These are phyloP conservation scores for Teratosphaeria pseudoeucalypti DNA, from an alignment of 2,329 filamentous ascomycete species.

Conservation along the genomic window DNA sequence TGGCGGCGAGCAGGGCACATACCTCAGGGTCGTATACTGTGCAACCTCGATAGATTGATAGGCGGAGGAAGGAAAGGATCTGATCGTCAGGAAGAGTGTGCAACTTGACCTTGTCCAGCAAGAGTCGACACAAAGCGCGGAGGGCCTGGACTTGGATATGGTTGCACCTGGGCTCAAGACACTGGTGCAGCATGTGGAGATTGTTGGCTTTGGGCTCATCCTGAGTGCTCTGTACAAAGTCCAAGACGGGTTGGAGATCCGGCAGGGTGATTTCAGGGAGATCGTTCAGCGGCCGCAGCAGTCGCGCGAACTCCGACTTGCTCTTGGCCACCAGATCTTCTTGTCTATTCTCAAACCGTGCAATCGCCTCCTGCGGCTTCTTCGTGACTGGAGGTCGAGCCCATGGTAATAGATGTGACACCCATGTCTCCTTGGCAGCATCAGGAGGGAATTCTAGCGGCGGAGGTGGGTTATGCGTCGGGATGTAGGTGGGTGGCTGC, in stretches of 20 bases:
- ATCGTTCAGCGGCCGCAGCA: constrained; percentile 6
- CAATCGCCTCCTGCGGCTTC: not conserved
- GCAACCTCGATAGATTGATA: not conserved
- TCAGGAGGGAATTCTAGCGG: not conserved
- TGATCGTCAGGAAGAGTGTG: constrained; percentile 5
- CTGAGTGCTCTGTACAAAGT: constrained; percentile 15
- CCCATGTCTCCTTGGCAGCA: not conserved
- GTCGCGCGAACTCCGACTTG: constrained; percentile 10
- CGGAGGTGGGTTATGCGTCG: not conserved
- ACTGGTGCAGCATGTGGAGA: constrained; percentile 10
- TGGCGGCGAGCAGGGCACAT: not conserved
- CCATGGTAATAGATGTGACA: not conserved
- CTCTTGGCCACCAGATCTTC: constrained; percentile 8
- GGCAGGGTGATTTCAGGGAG: not conserved
- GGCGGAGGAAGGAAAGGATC: not conserved
- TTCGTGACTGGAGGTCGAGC: not conserved
- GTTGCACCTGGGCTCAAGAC: constrained; percentile 5
- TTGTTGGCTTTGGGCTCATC: constrained; percentile 18
- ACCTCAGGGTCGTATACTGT: not conserved
- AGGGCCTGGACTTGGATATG: not conserved
- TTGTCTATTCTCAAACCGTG: not conserved
- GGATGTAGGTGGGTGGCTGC: constrained; percentile 10
- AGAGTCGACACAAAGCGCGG: not conserved
- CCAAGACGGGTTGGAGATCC: constrained; percentile 6
- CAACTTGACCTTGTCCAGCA: constrained; percentile 13